Base-by-base conservation (phyloP, 2,329 filamentous ascomycete species). In the Gaeumannomyces sp. region DNA sequence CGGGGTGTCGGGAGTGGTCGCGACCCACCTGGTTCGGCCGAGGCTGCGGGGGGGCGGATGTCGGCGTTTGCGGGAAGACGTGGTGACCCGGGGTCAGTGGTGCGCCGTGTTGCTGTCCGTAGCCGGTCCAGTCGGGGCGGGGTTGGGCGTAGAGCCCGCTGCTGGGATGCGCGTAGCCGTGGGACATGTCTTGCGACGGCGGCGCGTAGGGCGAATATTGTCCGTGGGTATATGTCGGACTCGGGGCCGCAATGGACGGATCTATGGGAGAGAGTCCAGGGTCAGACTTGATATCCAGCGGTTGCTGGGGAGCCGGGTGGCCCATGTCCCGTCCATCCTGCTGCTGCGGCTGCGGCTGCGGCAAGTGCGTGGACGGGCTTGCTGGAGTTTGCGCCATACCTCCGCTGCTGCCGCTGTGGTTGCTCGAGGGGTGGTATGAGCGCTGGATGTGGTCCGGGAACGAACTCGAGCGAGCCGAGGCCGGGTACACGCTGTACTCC, bases 191-290 rank as follows among this genome's bases (percentile, higher is more conserved):
- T 83, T 93, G 89, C 70, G 88, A 89, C 70, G 89, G 89, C 65
- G 90, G 87, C 66, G 87, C 87, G 79, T 97, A 97, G 50, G 93
- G 92, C 71, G 93, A 94, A 78, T 96, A 96, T 76, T 90, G 88
- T 68, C 83, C 81, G 73, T 92, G 90, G 72, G 91, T 86, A 45
- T 70, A 97, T 73, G 92, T 93, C 67, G 94, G 93, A 84, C 92
- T 97, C 75, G 92, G 91, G 73, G 91, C 89, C 78, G 93, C 91
- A 77, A 97, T 97, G 78, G 93, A 96, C 75, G 93, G 93, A 96
- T 97, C 94, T 97, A 96, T 93, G 89, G 92, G 92, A 83, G 96
- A 88, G 88, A 92, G 89, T 88, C 93, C 89, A 86, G 85, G 86
- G 92, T 97, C 91, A 97, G 93, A 96, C 80, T 92, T 93, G 81